These are phyloP conservation scores for Anaeramoeba flamelloides DNA, from an alignment of 78 protist genomes.

Conservation along the genomic window DNA sequence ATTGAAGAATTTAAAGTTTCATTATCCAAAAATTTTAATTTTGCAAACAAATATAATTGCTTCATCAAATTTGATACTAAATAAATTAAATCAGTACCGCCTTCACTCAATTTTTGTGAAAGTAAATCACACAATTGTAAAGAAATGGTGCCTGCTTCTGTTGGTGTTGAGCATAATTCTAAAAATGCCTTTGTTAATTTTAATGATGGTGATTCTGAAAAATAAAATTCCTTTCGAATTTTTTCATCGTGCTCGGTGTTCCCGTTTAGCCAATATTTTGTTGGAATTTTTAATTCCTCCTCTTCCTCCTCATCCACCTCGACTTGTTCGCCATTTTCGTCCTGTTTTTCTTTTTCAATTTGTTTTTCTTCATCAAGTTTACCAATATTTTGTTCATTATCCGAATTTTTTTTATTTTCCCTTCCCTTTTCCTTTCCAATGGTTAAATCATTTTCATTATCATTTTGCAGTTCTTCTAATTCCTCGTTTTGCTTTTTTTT, in stretches of 20 bases:
- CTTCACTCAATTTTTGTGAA: neutral
- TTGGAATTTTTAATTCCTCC: neutral
- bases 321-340: neutral
- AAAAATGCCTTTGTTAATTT: neutral
- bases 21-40: neutral
- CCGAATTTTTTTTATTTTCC: too few relatives aligned
- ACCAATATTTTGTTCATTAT: neutral
- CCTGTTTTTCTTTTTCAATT: neutral
- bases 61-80: neutral
- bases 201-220: neutral
- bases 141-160: neutral
- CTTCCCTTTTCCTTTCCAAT: neutral
- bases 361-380: neutral
- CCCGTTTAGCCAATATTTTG: neutral
- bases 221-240: neutral
- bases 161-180: neutral
- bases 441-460: too few relatives aligned
- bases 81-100: neutral
- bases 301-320: neutral
- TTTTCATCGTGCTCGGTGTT: neutral
- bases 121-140: neutral
- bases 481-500: too few relatives aligned
- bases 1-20: neutral
- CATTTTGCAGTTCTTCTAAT: too few relatives aligned
- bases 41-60: neutral